Evolutionary conservation across 345 rosid genomes (phyloP), one percentile per base, ranked within the genome.

Genomic region (Atalantia buxifolia): DNA sequence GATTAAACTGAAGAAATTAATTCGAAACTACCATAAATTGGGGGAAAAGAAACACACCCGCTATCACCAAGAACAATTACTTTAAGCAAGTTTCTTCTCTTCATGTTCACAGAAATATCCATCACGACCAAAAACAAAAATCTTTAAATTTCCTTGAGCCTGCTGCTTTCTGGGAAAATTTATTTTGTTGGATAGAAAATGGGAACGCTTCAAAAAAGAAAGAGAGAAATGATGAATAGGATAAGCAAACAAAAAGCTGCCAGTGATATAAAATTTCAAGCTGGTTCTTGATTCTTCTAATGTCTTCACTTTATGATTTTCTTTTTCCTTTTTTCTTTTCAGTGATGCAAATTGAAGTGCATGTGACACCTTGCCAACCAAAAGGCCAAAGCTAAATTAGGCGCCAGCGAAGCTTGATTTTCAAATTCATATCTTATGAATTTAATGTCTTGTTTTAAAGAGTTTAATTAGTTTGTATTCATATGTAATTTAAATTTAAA

Each of bases 31-130:
- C 38, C 36, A 59, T 13, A 38, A 13, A 19, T 6, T 1, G 9
- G 42, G 38, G 10, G 19, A 16, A 6, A 18, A 1, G 28, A 31
- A 36, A 35, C 82, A 12, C 84, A 93, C 98, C 98, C 98, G 53
- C 92, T 89, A 61, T 95, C 98, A 28, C 98, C 98, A 0, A 95
- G 93, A 56, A 93, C 91, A 56, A 95, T 91, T 81, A 95, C 95
- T 84, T 93, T 93, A 53, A 95, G 95, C 85, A 94, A 81, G 61
- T 85, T 88, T 76, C 97, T 87, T 82, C 91, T 87, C 77, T 87
- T 90, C 81, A 75, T 78, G 71, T 88, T 90, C 81, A 72, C 76
- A 70, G 91, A 70, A 72, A 71, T 35, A 50, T 90, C 92, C 89
- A 88, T 84, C 60, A 56, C 22, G 72, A 75, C 21, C 38, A 24